phyloP scores from a whole-genome alignment of 768 basidiomycete genomes.

The Hygrocybe punicea region DNA sequence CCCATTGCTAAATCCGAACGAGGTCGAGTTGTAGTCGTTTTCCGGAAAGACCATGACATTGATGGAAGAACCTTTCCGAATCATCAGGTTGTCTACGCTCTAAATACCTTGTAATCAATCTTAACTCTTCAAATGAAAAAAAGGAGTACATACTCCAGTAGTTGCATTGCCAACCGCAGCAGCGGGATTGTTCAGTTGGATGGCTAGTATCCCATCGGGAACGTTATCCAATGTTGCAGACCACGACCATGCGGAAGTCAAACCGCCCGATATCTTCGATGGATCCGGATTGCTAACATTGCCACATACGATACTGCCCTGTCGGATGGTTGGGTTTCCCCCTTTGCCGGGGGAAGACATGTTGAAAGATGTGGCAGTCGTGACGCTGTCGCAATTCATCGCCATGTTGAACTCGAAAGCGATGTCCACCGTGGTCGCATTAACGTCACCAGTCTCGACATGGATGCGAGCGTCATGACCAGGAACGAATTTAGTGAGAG shows the following conservation, averaged over 20 bases:
- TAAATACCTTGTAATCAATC: constrained; percentile 25
- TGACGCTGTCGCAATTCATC: constrained; percentile 75
- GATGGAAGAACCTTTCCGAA: constrained; percentile 71
- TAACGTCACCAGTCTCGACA: constrained; percentile 41
- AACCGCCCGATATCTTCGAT: constrained; percentile 50
- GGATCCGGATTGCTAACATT: constrained; percentile 47
- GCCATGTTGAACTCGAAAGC: constrained; percentile 70
- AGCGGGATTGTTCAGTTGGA: constrained; percentile 59
- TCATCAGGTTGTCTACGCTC: constrained; percentile 70
- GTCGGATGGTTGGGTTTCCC: constrained; percentile 47
- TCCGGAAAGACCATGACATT: constrained; percentile 88
- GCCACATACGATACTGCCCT: constrained; percentile 45
- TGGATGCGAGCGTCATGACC: constrained; percentile 82
- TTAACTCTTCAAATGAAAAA: constrained; percentile 3
- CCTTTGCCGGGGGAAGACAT: constrained; percentile 68
- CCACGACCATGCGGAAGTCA: constrained; percentile 67
- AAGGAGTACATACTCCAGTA: constrained; percentile 51
- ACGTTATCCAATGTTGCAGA: constrained; percentile 68
- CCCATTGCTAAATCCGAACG: constrained; percentile 54
- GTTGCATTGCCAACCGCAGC: constrained; percentile 40
- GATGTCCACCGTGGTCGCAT: constrained; percentile 62
- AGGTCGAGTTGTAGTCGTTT: constrained; percentile 66
- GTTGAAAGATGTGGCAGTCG: constrained; percentile 58
- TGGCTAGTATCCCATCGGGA: constrained; percentile 78
- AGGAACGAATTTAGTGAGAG: constrained; percentile 74